Base-by-base conservation (phyloP, 345 rosid species). In the Eucalyptus erythrocorys region DNA sequence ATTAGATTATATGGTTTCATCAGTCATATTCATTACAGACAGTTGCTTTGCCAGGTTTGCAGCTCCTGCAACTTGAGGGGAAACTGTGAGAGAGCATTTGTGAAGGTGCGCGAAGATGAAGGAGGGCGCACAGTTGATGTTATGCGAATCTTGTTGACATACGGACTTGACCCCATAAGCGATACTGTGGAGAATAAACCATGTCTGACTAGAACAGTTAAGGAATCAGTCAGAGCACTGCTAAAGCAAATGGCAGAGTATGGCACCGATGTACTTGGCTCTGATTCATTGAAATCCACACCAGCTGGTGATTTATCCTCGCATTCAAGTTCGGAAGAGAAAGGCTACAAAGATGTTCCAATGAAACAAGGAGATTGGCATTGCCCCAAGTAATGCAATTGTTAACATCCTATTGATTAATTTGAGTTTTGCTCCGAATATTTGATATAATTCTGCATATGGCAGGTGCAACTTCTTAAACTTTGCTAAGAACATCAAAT, bases 61-160 rank as follows among this genome's bases (percentile, higher is more conserved):
- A 94, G 99, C 91, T 92, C 96, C 90, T 97, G 99, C 93, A 93
- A 90, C 89, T 93, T 95, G 91, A 95, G 99, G 91, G 99, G 98
- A 88, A 93, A 94, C 89, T 96, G 98, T 92, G 98, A 95, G 86
- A 94, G 99, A 89, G 99, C 98, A 30, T 97, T 94, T 88, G 95
- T 93, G 55, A 93, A 94, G 90, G 95, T 94, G 55, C 92, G 88
- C 34, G 95, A 94, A 87, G 94, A 94, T 84, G 95, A 97, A 93
- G 94, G 93, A 88, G 96, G 92, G 61, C 91, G 94, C 88, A 96
- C 96, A 26, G 94, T 95, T 64, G 99, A 97, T 95, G 96, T 96
- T 89, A 96, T 97, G 95, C 96, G 98, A 6, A 86, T 96, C 91
- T 90, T 97, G 55, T 89, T 97, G 50, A 95, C 97, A 7, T 92